Evolutionary conservation across 106 monocot genomes (phyloP).

Genomic region (Allium cepa): DNA sequence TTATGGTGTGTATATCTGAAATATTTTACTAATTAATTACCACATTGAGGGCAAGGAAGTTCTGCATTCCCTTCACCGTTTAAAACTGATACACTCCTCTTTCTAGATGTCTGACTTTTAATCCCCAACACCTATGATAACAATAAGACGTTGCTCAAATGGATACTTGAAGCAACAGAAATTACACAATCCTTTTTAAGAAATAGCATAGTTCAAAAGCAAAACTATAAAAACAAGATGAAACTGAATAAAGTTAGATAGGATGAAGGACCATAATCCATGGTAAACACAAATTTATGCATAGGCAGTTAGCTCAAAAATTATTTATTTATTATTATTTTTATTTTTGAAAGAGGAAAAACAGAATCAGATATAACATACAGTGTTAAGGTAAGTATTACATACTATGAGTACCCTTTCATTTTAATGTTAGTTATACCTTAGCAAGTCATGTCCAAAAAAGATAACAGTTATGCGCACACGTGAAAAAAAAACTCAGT

Average conservation of each 20-base stretch:
- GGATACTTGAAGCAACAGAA: too few species aligned
- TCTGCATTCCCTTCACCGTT: conserved; percentile 29
- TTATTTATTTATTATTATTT: too few species aligned
- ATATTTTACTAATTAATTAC: conserved; percentile 28
- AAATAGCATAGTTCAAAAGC: not conserved
- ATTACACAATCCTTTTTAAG: not conserved
- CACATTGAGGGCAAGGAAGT: conserved; percentile 75
- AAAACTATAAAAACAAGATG: not conserved
- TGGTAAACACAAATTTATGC: not conserved
- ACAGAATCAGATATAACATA: too few species aligned
- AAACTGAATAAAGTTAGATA: not conserved
- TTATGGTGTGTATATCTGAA: too few species aligned
- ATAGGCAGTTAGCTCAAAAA: not conserved
- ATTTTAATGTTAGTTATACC: too few species aligned
- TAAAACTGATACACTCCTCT: conserved; percentile 30
- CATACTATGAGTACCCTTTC: too few species aligned
- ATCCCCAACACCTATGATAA: conserved; percentile 45
- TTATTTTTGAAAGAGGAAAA: too few species aligned
- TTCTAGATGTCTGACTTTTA: conserved; percentile 46
- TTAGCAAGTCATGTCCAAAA: too few species aligned
- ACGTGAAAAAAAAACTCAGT: too few species aligned
- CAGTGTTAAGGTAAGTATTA: too few species aligned
- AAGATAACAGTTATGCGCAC: too few species aligned
- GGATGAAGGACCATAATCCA: not conserved
- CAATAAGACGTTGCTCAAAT: not conserved